Evolutionary conservation across 139 green algal genomes (phyloP).

Genomic region (Volvox africanus): DNA sequence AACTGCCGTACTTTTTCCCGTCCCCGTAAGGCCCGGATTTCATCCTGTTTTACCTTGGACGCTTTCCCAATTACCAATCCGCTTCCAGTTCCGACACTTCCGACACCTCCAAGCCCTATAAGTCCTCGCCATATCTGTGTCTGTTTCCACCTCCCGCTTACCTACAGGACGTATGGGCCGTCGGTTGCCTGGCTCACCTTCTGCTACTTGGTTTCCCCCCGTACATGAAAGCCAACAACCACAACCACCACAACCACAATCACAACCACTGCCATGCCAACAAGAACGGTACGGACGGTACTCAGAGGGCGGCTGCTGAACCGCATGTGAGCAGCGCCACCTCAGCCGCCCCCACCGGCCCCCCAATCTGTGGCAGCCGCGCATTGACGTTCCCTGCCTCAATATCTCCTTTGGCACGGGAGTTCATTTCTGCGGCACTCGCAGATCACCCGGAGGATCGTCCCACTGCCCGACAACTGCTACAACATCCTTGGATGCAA

Average conservation of each 20-base stretch:
- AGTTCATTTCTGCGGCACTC: constrained; percentile 21
- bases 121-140: background rate
- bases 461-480: constrained; percentile 5
- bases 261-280: background rate
- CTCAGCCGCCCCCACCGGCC: background rate
- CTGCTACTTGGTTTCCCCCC: constrained; percentile 54
- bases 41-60: background rate
- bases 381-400: constrained; percentile 16
- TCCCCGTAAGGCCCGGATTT: background rate
- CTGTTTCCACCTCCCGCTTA: background rate
- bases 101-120: background rate
- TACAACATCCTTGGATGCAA: constrained; percentile 18
- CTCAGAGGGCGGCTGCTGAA: no score
- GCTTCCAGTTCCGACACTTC: no score
- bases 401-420: background rate
- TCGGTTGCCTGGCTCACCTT: constrained; percentile 54
- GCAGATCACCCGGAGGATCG: background rate
- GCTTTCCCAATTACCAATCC: background rate
- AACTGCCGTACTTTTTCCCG: background rate
- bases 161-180: constrained; percentile 53
- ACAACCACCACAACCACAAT: background rate
- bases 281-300: background rate
- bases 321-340: background rate
- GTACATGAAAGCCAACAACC: constrained; percentile 27
- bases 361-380: background rate